phyloP scores from a whole-genome alignment of 768 basidiomycete genomes.

The Suillus alpinus region DNA sequence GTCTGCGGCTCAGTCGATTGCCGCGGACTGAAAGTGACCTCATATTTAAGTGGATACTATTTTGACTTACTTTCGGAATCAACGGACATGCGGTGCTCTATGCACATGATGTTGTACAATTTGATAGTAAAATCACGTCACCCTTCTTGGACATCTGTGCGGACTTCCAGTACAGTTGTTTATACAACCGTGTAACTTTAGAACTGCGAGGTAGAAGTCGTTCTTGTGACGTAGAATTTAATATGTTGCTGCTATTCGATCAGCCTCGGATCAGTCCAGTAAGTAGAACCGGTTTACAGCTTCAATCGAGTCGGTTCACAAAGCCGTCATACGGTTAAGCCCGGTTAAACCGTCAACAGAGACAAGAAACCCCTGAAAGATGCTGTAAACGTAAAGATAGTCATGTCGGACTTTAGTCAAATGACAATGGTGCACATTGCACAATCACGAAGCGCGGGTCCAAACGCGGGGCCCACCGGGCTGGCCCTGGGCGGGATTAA shows the following conservation, averaged over 20 bases:
- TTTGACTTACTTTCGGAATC: background rate
- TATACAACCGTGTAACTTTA: background rate
- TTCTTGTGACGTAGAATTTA: background rate
- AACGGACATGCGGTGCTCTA: background rate
- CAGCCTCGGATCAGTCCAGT: background rate
- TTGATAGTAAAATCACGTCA: background rate
- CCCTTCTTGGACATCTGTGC: background rate
- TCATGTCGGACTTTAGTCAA: background rate
- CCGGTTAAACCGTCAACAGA: background rate
- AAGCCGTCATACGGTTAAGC: background rate
- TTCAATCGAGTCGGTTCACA: background rate
- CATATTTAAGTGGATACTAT: background rate
- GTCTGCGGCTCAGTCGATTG: constrained; percentile 35
- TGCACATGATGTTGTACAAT: background rate
- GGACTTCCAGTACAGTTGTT: background rate
- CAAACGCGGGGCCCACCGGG: too few species aligned
- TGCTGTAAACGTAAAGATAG: background rate
- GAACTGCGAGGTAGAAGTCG: background rate
- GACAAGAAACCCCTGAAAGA: background rate
- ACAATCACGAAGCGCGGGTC: too few species aligned
- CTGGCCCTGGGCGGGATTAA: background rate
- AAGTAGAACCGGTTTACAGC: background rate
- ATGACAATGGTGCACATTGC: background rate
- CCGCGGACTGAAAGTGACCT: constrained; percentile 17
- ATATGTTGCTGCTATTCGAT: background rate